Evolutionary conservation across 495 filamentous ascomycete species (phyloP).

Genomic region (Saxophila tyrrhenica): DNA sequence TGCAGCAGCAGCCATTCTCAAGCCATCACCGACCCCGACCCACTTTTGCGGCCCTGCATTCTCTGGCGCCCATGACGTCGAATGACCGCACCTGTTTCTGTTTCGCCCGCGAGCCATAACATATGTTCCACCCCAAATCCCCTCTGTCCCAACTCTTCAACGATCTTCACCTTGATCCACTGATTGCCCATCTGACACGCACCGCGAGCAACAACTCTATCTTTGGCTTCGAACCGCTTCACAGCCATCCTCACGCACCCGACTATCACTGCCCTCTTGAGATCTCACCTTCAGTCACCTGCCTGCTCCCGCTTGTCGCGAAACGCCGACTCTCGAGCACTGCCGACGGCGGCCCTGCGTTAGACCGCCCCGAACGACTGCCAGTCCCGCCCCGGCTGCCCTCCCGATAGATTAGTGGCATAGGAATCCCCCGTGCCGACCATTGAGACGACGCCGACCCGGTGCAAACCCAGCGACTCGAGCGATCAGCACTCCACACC

Average conservation of each 20-base stretch:
- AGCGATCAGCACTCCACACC: neutral
- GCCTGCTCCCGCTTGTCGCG: neutral
- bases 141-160: neutral
- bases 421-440: neutral
- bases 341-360: neutral
- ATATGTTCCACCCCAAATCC: too few relatives aligned
- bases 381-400: neutral
- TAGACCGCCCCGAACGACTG: neutral
- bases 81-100: too few relatives aligned
- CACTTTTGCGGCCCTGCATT: too few relatives aligned
- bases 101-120: too few relatives aligned
- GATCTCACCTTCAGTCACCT: neutral
- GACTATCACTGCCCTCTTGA: neutral
- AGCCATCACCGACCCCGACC: neutral
- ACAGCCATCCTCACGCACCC: neutral
- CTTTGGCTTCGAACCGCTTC: neutral
- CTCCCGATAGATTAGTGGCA: slow-evolving; percentile 3
- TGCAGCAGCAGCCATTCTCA: neutral
- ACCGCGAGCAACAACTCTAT: neutral
- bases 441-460: neutral
- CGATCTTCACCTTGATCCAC: neutral
- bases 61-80: too few relatives aligned
- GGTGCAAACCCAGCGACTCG: neutral
- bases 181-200: neutral
- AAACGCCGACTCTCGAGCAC: neutral